Percentiles rank a stretch among this genome's conserved stretches.
These are phyloP conservation scores for Emmonsia crescens DNA, from an alignment of 2,329 filamentous ascomycete genomes.

Conservation along the genomic window DNA sequence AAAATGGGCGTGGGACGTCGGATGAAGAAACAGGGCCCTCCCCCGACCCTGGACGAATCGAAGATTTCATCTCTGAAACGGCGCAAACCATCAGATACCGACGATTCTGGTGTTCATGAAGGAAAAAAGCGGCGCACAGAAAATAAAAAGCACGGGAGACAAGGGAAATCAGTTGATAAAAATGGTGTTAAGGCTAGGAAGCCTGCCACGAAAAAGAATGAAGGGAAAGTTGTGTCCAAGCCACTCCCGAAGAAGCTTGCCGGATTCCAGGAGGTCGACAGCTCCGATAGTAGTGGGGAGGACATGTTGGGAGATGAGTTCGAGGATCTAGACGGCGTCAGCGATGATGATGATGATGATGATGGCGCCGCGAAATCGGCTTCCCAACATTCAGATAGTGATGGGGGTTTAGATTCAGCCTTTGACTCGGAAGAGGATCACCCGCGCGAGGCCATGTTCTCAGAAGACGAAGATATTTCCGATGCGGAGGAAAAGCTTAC, in stretches of 20 bases:
- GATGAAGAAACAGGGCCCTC: conserved; percentile 91
- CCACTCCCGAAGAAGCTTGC: conserved; percentile 25
- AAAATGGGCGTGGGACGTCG: conserved; percentile 82
- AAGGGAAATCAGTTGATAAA: conserved; percentile 36
- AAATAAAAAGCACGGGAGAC: conserved; percentile 30
- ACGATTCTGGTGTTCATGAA: conserved; percentile 30
- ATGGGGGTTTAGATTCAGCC: conserved; percentile 39
- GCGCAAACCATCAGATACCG: conserved; percentile 67
- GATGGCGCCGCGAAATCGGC: conserved; percentile 46
- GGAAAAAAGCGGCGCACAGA: conserved; percentile 12
- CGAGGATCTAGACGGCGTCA: conserved; percentile 32
- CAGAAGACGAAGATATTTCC: conserved; percentile 83
- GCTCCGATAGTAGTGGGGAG: conserved; percentile 26
- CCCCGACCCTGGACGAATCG: conserved; percentile 66
- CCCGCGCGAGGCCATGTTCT: conserved; percentile 65
- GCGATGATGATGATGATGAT: conserved; percentile 29
- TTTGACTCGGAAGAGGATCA: conserved; percentile 62
- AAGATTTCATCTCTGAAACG: conserved; percentile 55
- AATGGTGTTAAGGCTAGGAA: conserved; percentile 24
- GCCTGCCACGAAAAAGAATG: conserved; percentile 22
- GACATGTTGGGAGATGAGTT: conserved; percentile 38
- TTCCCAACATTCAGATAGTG: conserved; percentile 38
- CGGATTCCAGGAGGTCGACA: conserved; percentile 29
- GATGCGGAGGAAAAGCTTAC: conserved; percentile 85
- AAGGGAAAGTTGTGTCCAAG: conserved; percentile 17